Evolutionary conservation across 208 protist species (phyloP).

Genomic region (Trypanosoma avium): DNA sequence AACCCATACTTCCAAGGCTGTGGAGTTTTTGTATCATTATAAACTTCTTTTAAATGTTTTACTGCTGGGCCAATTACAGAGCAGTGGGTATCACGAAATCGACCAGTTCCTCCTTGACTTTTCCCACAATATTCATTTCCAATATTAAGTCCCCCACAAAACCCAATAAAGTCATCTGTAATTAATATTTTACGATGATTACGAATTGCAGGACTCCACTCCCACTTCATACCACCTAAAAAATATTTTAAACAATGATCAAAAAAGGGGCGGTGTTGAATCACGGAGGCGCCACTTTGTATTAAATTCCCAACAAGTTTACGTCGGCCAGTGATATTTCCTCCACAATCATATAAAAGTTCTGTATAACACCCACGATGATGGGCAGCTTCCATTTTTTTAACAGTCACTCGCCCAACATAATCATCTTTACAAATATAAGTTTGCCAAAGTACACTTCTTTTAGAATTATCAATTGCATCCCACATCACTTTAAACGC

Average conservation of each 20-base stretch:
- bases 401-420: constrained; percentile 71
- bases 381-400: constrained; percentile 66
- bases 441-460: constrained; percentile 88
- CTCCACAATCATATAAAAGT: constrained; percentile 89
- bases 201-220: constrained; percentile 77
- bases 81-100: constrained; percentile 89
- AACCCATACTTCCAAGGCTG: constrained; percentile 82
- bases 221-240: constrained; percentile 68
- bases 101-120: constrained; percentile 57
- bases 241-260: constrained; percentile 66
- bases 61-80: constrained; percentile 71
- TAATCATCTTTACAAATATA: constrained; percentile 93
- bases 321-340: constrained; percentile 86
- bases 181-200: constrained; percentile 93
- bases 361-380: constrained; percentile 73
- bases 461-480: constrained; percentile 70
- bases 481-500: constrained; percentile 87
- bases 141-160: constrained; percentile 92
- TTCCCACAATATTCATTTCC: constrained; percentile 91
- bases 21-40: constrained; percentile 84
- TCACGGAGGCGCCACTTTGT: constrained; percentile 71
- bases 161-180: constrained; percentile 80
- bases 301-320: constrained; percentile 69
- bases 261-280: constrained; percentile 87
- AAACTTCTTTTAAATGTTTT: constrained; percentile 76